Evolutionary conservation across 257 asterid species (phyloP).

Genomic region (Solanum chiquidenum): DNA sequence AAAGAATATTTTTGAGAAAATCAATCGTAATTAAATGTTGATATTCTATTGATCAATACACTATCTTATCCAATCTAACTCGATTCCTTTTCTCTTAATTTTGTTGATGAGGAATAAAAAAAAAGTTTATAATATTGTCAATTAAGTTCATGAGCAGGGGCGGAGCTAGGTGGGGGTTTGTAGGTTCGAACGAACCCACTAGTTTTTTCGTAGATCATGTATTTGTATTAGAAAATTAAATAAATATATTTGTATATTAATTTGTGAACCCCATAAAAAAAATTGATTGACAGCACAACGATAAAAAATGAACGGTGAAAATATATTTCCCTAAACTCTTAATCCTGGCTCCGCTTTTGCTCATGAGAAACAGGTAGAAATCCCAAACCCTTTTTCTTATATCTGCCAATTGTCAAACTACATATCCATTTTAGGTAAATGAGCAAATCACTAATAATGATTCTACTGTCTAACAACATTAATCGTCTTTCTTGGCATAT

Average conservation of each 20-base stretch:
- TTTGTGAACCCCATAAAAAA: too few species aligned
- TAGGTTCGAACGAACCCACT: fast-evolving
- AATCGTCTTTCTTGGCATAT: background rate
- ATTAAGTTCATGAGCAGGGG: background rate
- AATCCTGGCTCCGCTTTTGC: background rate
- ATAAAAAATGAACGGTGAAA: too few species aligned
- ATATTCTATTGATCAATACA: background rate
- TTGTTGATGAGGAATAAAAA: background rate
- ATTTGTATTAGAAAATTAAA: too few species aligned
- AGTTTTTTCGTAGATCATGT: too few species aligned
- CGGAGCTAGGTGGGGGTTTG: too few species aligned
- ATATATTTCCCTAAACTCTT: too few species aligned
- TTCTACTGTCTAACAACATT: background rate
- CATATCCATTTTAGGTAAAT: background rate
- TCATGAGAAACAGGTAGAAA: background rate
- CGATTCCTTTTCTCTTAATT: background rate
- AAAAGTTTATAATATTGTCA: background rate
- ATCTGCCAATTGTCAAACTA: background rate
- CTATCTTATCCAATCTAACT: background rate
- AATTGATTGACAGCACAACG: too few species aligned
- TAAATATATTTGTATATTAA: too few species aligned
- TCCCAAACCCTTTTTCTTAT: background rate
- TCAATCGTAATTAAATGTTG: background rate
- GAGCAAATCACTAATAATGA: background rate
- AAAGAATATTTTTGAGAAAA: background rate